Percentiles rank a stretch among this genome's conserved stretches.
Evolutionary conservation across 805 yeast species (phyloP).

Genomic region (Metschnikowia baotianmanensis): DNA sequence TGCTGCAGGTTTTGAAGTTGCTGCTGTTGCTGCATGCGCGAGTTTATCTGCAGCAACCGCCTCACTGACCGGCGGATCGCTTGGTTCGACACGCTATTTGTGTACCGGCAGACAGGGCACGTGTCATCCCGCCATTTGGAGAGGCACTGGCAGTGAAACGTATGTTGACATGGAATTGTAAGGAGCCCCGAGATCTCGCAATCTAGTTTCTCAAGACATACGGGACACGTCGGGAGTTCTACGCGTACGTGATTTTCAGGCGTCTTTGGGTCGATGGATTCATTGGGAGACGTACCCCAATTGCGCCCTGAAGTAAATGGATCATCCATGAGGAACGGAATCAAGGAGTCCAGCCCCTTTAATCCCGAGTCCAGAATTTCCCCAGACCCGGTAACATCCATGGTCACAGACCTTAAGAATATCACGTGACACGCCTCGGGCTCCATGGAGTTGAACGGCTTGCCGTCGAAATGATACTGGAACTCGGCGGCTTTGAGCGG

Average conservation of each 20-base stretch:
- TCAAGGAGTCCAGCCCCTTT: slow-evolving; percentile 25
- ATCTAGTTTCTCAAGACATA: slow-evolving; percentile 87
- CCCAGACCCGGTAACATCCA: slow-evolving; percentile 29
- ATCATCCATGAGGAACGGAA: slow-evolving; percentile 70
- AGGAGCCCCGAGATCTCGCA: slow-evolving; percentile 73
- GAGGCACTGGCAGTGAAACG: slow-evolving; percentile 86
- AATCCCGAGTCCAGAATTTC: slow-evolving; percentile 4
- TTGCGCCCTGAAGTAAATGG: slow-evolving; percentile 53
- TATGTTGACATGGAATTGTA: slow-evolving; percentile 90
- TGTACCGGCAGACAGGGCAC: slow-evolving; percentile 88
- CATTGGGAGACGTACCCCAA: neutral
- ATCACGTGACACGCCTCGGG: slow-evolving; percentile 82
- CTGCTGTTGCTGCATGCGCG: slow-evolving; percentile 20
- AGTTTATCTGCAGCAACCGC: slow-evolving; percentile 31
- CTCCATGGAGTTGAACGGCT: slow-evolving; percentile 80
- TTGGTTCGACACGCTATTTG: slow-evolving; percentile 45
- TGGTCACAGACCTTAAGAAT: slow-evolving; percentile 57
- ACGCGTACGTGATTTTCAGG: slow-evolving; percentile 22
- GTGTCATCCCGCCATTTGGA: slow-evolving; percentile 87
- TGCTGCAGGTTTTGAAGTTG: slow-evolving; percentile 3
- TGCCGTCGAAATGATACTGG: slow-evolving; percentile 65
- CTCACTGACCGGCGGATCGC: slow-evolving; percentile 33
- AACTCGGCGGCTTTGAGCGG: slow-evolving; percentile 58
- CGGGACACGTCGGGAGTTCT: slow-evolving; percentile 91
- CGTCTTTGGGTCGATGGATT: no score